phyloP scores from a whole-genome alignment of 192 early-diverging fungal species.

The Coemansia sp. region DNA sequence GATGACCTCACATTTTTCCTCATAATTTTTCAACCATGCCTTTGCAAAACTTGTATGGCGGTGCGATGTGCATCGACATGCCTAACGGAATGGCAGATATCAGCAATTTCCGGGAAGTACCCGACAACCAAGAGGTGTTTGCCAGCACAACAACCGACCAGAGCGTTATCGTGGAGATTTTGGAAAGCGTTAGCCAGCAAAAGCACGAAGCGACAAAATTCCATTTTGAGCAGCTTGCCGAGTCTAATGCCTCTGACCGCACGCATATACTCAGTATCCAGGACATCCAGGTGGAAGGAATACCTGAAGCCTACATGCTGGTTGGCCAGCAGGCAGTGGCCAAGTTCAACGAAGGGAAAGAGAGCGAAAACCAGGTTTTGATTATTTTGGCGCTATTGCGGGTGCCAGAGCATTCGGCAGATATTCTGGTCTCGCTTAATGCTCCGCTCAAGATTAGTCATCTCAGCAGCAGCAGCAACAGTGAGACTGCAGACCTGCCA shows the following conservation, averaged over 20 bases:
- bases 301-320: constrained; percentile 44
- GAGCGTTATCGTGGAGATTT: constrained; percentile 84
- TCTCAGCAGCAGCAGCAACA: constrained; percentile 8
- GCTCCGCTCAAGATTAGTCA: constrained; percentile 59
- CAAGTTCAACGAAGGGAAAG: constrained; percentile 71
- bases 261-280: constrained; percentile 1
- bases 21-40: neutral
- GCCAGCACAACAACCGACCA: constrained; percentile 65
- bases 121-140: constrained; percentile 93
- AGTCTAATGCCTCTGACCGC: constrained; percentile 68
- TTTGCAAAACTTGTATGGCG: constrained; percentile 60
- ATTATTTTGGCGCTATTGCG: constrained; percentile 73
- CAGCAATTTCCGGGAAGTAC: constrained; percentile 77
- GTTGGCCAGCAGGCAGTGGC: constrained; percentile 66
- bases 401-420: constrained; percentile 64
- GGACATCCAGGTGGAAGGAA: constrained; percentile 5
- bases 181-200: constrained; percentile 61
- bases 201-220: constrained; percentile 57
- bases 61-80: constrained; percentile 62
- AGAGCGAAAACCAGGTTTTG: constrained; percentile 56
- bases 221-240: constrained; percentile 78
- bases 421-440: constrained; percentile 78
- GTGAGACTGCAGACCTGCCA: neutral
- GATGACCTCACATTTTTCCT: neutral
- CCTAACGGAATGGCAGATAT: constrained; percentile 60